phyloP scores from a whole-genome alignment of 2,329 filamentous ascomycete genomes.

The Chaetomiaceae sp. region DNA sequence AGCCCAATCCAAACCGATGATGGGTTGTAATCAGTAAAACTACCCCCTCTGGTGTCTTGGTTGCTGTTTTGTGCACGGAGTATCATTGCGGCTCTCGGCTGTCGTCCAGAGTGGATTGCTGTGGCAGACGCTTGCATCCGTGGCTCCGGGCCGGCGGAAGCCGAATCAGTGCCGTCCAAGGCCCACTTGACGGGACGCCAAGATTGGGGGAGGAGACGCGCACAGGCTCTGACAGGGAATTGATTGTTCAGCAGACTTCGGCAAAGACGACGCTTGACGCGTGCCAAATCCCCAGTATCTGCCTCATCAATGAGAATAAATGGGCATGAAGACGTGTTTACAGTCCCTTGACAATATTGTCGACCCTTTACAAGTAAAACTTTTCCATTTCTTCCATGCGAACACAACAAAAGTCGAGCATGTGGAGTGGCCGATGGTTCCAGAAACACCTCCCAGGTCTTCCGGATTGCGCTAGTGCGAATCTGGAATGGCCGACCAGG shows the following conservation, averaged over 20 bases:
- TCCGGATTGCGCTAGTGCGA: constrained; percentile 18
- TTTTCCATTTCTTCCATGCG: neutral
- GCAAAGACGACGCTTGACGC: too few species aligned
- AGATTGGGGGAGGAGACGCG: constrained; percentile 9
- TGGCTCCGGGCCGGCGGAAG: constrained; percentile 9
- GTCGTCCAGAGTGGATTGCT: neutral
- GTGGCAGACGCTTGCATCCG: neutral
- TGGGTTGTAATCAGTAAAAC: too few species aligned
- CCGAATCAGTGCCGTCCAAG: neutral
- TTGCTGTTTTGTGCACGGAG: too few species aligned
- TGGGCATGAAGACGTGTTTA: too few species aligned
- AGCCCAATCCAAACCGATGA: too few species aligned
- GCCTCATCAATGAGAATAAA: too few species aligned
- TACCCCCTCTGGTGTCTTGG: too few species aligned
- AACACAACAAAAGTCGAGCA: neutral
- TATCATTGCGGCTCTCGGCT: neutral
- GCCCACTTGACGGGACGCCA: constrained; percentile 8
- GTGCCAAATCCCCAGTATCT: too few species aligned
- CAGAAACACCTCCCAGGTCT: constrained; percentile 23
- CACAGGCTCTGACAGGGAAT: too few species aligned
- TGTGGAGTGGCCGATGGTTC: constrained; percentile 26
- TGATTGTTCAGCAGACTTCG: too few species aligned
- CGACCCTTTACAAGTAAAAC: neutral
- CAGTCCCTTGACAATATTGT: too few species aligned
- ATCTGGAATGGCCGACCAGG: constrained; percentile 17